These are phyloP conservation scores for Filobasidium uniguttulatum DNA, from an alignment of 1,284 basidiomycete genomes.

Conservation along the genomic window DNA sequence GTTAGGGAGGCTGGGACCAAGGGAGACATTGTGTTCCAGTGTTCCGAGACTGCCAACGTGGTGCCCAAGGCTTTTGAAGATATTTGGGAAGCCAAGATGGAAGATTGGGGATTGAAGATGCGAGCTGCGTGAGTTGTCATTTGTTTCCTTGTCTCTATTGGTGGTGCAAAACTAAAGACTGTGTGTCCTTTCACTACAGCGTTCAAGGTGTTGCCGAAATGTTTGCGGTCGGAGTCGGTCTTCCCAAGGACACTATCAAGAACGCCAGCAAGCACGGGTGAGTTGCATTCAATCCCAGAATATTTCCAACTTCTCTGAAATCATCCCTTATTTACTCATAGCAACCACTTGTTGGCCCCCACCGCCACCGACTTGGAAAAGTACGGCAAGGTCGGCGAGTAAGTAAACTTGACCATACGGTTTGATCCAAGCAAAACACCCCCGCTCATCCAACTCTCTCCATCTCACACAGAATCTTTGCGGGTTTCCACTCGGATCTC, in stretches of 20 bases:
- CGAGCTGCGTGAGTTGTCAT: constrained; percentile 55
- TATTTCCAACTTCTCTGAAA: not conserved
- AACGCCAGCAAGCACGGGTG: constrained; percentile 70
- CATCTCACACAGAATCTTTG: constrained; percentile 52
- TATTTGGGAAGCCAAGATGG: constrained; percentile 52
- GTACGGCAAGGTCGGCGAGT: constrained; percentile 50
- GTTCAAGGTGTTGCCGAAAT: constrained; percentile 69
- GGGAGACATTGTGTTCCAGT: constrained; percentile 1
- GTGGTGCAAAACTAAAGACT: not conserved
- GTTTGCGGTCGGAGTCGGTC: constrained; percentile 63
- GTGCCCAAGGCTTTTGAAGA: constrained; percentile 49
- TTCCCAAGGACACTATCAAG: constrained; percentile 52
- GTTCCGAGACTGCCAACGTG: constrained; percentile 51
- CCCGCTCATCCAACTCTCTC: not conserved
- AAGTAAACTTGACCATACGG: not conserved
- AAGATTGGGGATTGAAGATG: constrained; percentile 72
- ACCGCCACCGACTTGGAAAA: constrained; percentile 74
- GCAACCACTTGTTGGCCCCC: constrained; percentile 75
- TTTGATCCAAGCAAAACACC: not conserved
- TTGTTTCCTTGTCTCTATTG: no score
- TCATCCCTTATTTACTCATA: constrained; percentile 27
- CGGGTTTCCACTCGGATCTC: constrained; percentile 63
- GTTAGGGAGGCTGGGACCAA: not conserved
- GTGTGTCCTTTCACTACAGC: constrained; percentile 38
- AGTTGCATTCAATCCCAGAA: constrained; percentile 24